These are phyloP conservation scores for Arctium minus DNA, from an alignment of 129 eudicot genomes.

Conservation along the genomic window DNA sequence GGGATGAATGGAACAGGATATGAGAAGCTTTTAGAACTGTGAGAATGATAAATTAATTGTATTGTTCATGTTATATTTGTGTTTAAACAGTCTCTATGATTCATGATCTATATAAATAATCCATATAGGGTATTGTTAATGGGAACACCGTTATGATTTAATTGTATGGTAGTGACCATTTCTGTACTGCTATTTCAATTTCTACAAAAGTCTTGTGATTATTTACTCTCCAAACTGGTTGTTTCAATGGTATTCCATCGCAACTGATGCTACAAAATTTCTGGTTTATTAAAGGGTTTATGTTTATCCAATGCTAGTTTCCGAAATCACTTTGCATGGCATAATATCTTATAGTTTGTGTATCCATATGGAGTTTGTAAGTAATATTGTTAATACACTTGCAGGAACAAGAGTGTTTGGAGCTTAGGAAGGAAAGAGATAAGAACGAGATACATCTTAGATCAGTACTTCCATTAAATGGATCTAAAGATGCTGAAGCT, in stretches of 20 bases:
- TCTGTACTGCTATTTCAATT: neutral
- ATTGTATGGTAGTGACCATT: neutral
- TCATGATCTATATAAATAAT: neutral
- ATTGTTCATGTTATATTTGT: neutral
- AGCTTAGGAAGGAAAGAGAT: slow-evolving; percentile 56
- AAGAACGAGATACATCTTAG: slow-evolving; percentile 42
- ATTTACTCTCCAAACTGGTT: neutral
- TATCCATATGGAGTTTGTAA: neutral
- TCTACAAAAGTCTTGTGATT: neutral
- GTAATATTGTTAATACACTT: slow-evolving; percentile 12
- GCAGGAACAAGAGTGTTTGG: slow-evolving; percentile 61
- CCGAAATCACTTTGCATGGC: neutral
- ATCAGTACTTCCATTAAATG: slow-evolving; percentile 31
- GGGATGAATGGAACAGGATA: neutral
- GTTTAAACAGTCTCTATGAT: neutral
- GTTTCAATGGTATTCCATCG: neutral
- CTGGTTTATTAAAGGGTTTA: neutral
- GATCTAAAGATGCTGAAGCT: slow-evolving; percentile 36
- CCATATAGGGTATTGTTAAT: neutral
- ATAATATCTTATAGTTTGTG: neutral
- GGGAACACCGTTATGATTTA: neutral
- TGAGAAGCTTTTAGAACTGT: neutral
- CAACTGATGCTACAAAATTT: neutral
- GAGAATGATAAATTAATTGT: neutral
- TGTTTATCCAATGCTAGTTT: neutral